Percentiles rank a stretch among this genome's conserved stretches.
Evolutionary conservation across 306 rosid genomes (phyloP).

Genomic region (Castanea sativa): DNA sequence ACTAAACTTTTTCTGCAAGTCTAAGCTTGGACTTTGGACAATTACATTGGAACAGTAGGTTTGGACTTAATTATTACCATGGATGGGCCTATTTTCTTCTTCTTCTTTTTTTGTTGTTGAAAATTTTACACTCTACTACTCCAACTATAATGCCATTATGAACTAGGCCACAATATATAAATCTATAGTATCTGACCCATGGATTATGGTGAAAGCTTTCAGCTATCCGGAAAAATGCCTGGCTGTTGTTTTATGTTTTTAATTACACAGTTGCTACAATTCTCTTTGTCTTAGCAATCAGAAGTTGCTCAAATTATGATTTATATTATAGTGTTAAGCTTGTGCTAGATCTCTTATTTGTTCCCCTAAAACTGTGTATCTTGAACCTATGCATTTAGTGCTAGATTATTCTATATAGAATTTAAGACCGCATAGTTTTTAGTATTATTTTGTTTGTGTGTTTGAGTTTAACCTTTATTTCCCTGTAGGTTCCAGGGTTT

Average conservation of each 20-base stretch:
- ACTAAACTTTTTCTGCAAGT: neutral
- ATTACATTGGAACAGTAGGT: neutral
- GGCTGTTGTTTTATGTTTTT: neutral
- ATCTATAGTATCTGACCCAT: neutral
- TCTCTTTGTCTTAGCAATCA: too few species aligned
- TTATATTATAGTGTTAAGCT: neutral
- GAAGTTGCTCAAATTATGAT: too few species aligned
- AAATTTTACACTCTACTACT: neutral
- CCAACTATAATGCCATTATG: neutral
- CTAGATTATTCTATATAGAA: neutral
- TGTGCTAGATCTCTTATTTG: neutral
- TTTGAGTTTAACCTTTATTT: neutral
- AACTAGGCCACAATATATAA: neutral
- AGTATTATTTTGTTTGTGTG: neutral
- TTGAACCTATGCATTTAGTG: neutral
- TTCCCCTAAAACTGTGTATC: neutral
- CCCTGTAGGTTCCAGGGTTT: constrained; percentile 57
- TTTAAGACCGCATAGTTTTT: neutral
- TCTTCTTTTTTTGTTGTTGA: neutral
- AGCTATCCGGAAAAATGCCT: neutral
- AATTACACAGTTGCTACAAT: neutral
- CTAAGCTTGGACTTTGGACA: neutral
- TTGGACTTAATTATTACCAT: neutral
- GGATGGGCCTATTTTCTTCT: neutral
- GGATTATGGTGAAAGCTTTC: neutral